Conservation (phyloP, 139 green algal species). For the Tetradesmus obliquus region DNA sequence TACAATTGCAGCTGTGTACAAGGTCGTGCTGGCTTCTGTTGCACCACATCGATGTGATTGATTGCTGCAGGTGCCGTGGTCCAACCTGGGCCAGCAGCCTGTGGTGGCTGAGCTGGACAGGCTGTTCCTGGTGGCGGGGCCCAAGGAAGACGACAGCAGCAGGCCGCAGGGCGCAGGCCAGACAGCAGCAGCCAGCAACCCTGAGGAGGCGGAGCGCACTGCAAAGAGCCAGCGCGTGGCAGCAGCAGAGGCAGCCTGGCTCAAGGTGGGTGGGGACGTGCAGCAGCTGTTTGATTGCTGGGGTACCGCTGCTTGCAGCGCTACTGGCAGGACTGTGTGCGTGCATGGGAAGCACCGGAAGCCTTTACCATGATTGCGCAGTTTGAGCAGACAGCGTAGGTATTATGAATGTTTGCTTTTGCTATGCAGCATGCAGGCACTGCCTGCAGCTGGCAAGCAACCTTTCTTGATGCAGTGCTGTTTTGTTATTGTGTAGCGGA, state of each 20-base stretch:
- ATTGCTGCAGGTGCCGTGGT: conserved; percentile 90
- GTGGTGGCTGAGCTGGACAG: conserved; percentile 95
- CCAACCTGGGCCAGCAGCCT: conserved; percentile 84
- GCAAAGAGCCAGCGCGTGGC: conserved; percentile 52
- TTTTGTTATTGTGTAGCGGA: no score
- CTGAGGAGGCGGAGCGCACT: conserved; percentile 39
- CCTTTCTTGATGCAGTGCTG: no score
- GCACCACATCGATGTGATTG: neutral
- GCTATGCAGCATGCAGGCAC: no score
- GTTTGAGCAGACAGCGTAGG: no score
- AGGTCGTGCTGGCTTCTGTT: neutral
- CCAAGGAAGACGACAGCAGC: conserved; percentile 57
- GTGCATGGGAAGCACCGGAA: no score
- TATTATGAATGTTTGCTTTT: no score
- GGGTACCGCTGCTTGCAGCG: neutral
- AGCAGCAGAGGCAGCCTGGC: conserved; percentile 59
- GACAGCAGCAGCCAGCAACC: conserved; percentile 5
- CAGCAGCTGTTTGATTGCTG: neutral
- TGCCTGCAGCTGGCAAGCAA: no score
- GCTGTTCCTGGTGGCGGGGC: conserved; percentile 91
- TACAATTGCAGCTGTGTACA: neutral
- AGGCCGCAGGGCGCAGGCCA: neutral
- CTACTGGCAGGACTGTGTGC: neutral
- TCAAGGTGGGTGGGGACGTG: conserved; percentile 63
- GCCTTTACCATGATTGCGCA: no score